Evolutionary conservation across 1,139 yeast genomes (phyloP).

Genomic region (Lodderomyces pseudojiufengensis): DNA sequence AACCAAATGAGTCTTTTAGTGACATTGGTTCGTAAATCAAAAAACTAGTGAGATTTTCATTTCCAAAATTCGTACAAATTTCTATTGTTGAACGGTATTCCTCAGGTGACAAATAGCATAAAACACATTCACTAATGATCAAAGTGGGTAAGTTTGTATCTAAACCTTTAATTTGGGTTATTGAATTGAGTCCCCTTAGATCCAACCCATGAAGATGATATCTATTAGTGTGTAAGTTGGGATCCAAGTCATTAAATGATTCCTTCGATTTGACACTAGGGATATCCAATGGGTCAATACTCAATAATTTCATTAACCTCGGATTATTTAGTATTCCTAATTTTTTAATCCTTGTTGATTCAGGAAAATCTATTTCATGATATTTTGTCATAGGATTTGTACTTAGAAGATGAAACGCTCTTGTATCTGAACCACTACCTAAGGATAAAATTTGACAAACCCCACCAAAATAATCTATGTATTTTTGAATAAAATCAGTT

Average conservation of each 20-base stretch:
- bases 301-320: conserved; percentile 19
- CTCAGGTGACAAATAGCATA: conserved; percentile 69
- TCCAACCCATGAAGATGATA: conserved; percentile 60
- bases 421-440: conserved; percentile 97
- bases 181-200: conserved; percentile 34
- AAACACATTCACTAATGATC: conserved; percentile 81
- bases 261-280: conserved; percentile 18
- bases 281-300: conserved; percentile 11
- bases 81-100: conserved; percentile 53
- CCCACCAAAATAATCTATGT: conserved; percentile 31
- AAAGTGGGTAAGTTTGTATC: conserved; percentile 56
- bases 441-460: conserved; percentile 67
- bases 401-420: conserved; percentile 53
- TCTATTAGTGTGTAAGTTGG: conserved; percentile 37
- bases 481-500: conserved; percentile 50
- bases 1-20: conserved; percentile 69
- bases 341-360: conserved; percentile 58
- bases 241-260: conserved; percentile 21
- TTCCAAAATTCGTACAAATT: conserved; percentile 28
- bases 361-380: conserved; percentile 75
- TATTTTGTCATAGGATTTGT: conserved; percentile 31
- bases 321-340: conserved; percentile 41
- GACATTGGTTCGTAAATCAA: conserved; percentile 86
- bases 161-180: conserved; percentile 17
- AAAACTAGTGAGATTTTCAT: conserved; percentile 28